phyloP scores from a whole-genome alignment of 345 rosid species.

The Melaleuca alternifolia region DNA sequence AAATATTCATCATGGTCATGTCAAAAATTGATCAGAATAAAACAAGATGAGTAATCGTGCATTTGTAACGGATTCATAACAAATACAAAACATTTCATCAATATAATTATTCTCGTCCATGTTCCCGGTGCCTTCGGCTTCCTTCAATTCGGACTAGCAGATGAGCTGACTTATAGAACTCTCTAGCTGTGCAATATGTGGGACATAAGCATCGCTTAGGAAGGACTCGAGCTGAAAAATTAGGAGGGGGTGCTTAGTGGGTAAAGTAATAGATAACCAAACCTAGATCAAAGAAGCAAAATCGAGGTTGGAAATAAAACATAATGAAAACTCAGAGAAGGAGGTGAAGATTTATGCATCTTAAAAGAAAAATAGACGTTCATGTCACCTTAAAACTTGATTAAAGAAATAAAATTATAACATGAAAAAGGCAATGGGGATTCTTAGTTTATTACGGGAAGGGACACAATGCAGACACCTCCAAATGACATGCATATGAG shows the following conservation, averaged over 20 bases:
- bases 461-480: background rate
- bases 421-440: background rate
- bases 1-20: too few species aligned
- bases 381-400: background rate
- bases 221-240: slow-evolving; percentile 50
- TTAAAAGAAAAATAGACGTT: background rate
- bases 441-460: background rate
- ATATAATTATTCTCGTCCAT: slow-evolving; percentile 30
- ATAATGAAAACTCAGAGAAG: background rate
- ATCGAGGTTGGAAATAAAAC: background rate
- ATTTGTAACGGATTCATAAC: slow-evolving; percentile 56
- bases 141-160: slow-evolving; percentile 29
- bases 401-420: background rate
- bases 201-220: slow-evolving; percentile 38
- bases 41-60: slow-evolving; percentile 22
- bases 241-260: background rate
- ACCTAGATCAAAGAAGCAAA: background rate
- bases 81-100: slow-evolving; percentile 75
- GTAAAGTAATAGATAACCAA: background rate
- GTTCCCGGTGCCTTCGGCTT: slow-evolving; percentile 10
- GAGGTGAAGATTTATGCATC: background rate
- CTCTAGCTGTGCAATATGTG: slow-evolving; percentile 52
- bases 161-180: slow-evolving; percentile 51
- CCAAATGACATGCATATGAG: background rate
- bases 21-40: too few species aligned